Base-by-base conservation (phyloP, 2,329 filamentous ascomycete species). In the Apiospora malaysiana region DNA sequence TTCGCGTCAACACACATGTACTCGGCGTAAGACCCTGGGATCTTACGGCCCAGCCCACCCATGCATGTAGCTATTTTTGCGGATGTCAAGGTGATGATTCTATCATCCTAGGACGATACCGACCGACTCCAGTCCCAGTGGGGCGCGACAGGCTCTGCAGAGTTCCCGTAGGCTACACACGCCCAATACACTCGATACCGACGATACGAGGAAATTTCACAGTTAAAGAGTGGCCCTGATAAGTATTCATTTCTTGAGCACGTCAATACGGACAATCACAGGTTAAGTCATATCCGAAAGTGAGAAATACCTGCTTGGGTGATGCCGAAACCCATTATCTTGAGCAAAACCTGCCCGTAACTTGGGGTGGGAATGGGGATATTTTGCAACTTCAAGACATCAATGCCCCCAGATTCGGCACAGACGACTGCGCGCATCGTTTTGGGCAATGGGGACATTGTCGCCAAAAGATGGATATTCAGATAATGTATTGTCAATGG, bases 1-100 rank as follows among this genome's bases (percentile, higher is more conserved):
- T 70, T 73, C 1, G 78, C 81, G 0, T 83, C 81, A 7, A 85
- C 84, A 71, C 80, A 83, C 1, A 80, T 82, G 70, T 85, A 87
- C 75, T 87, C 84, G 4, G 84, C 85, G 73, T 87, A 87, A 0
- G 83, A 83, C 10, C 85, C 85, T 72, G 86, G 82, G 69, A 85
- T 84, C 21, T 77, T 75, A 8, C 84, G 75, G 0, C 85, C 84
- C 77, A 87, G 81, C 0, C 84, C 85, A 8, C 85, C 85, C 83
- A 87, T 85, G 21, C 81, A 82, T 2, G 84, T 86, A 1, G 83
- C 83, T 1, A 5, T n/a, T 32, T 37, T 25, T 21, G 23, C 59
- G 8, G 25, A 21, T 27, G 66, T 47, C 59, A 32, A 86, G 83
- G n/a, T 32, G 25, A 6, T 32, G 9, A 16, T 18, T 32, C 16